These are phyloP conservation scores for Trichoderma polysporum DNA, from an alignment of 2,329 filamentous ascomycete species.

Conservation along the genomic window DNA sequence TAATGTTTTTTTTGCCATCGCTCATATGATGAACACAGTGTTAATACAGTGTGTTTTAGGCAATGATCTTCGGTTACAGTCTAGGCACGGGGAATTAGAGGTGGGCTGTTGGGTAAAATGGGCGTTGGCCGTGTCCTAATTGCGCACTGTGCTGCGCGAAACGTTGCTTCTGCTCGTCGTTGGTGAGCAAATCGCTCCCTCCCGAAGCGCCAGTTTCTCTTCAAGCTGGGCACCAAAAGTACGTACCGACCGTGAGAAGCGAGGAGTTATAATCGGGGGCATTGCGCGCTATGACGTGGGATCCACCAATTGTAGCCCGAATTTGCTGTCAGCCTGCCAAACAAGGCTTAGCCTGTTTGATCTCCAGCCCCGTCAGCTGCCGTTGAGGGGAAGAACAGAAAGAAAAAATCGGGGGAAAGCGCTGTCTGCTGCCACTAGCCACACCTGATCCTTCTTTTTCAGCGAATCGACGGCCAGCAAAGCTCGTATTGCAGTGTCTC, in stretches of 20 bases:
- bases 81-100: not conserved
- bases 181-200: not conserved
- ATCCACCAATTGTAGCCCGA: not conserved
- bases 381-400: not conserved
- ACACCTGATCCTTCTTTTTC: not conserved
- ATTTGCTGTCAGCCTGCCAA: slow-evolving; percentile 1
- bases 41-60: not conserved
- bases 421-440: slow-evolving; percentile 3
- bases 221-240: not conserved
- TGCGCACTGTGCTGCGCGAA: slow-evolving; percentile 8
- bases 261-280: not conserved
- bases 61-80: not conserved
- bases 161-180: slow-evolving; percentile 1
- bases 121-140: not conserved
- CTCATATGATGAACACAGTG: slow-evolving; percentile 9
- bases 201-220: not conserved
- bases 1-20: not conserved
- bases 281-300: slow-evolving; percentile 8
- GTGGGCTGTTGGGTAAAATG: not conserved
- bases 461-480: slow-evolving; percentile 8
- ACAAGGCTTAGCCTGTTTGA: not conserved
- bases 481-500: slow-evolving; percentile 15
- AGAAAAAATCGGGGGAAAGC: not conserved
- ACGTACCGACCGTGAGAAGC: not conserved
- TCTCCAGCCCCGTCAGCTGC: not conserved